These are phyloP conservation scores for Alternaria sp. DNA, from an alignment of 2,329 filamentous ascomycete species.

Conservation along the genomic window DNA sequence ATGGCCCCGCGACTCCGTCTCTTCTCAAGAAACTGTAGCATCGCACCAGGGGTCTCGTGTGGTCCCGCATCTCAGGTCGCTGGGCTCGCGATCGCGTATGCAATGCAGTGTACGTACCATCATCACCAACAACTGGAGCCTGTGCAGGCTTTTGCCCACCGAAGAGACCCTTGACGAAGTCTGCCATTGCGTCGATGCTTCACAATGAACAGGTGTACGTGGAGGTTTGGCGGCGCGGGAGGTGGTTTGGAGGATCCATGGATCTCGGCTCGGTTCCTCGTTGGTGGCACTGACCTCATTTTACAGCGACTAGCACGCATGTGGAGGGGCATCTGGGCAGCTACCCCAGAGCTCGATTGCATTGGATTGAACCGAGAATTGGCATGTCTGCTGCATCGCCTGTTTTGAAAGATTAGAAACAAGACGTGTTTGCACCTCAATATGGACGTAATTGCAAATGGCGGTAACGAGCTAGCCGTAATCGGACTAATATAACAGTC, in stretches of 20 bases:
- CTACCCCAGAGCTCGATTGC: constrained; percentile 3
- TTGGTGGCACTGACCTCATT: constrained; percentile 39
- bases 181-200: constrained; percentile 52
- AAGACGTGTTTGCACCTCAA: not conserved
- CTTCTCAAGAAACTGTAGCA: not conserved
- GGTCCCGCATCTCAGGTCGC: constrained; percentile 16
- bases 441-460: not conserved
- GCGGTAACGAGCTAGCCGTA: not conserved
- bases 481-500: not conserved
- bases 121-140: constrained; percentile 64
- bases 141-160: constrained; percentile 71
- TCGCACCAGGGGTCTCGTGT: constrained; percentile 1
- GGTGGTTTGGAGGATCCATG: constrained; percentile 20
- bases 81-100: constrained; percentile 23
- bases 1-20: not conserved
- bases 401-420: not conserved
- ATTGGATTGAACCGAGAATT: not conserved
- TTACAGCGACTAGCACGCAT: constrained; percentile 37
- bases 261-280: constrained; percentile 29
- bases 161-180: constrained; percentile 73
- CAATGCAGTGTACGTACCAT: constrained; percentile 63
- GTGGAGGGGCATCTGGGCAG: constrained; percentile 29
- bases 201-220: constrained; percentile 32
- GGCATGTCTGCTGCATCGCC: not conserved
- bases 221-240: constrained; percentile 30